Percentiles rank a stretch among this genome's conserved stretches.
Evolutionary conservation across 1,284 basidiomycete species (phyloP).

Genomic region (Ceratobasidium papillatum): DNA sequence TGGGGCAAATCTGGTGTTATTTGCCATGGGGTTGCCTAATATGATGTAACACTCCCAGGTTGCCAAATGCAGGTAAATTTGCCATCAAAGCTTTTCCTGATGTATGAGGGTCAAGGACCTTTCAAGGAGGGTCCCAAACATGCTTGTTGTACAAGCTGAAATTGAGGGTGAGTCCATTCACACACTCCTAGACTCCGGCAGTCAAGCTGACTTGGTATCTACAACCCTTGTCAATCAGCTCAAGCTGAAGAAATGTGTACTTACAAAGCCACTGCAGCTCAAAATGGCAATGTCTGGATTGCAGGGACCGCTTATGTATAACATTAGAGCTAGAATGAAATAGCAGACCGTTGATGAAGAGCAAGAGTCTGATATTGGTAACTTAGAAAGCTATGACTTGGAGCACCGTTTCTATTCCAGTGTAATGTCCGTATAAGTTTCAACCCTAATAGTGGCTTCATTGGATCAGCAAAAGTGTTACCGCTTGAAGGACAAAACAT

Average conservation of each 20-base stretch:
- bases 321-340: background rate
- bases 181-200: slow-evolving; percentile 47
- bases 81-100: too few relatives aligned
- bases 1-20: too few relatives aligned
- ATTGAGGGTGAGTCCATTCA: slow-evolving; percentile 26
- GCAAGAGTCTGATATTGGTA: slow-evolving; percentile 50
- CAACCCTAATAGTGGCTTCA: slow-evolving; percentile 29
- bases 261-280: slow-evolving; percentile 21
- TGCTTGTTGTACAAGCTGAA: background rate
- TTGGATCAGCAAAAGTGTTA: slow-evolving; percentile 50
- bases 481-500: background rate
- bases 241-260: slow-evolving; percentile 19
- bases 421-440: slow-evolving; percentile 50
- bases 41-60: too few relatives aligned
- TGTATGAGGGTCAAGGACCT: slow-evolving; percentile 7
- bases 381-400: slow-evolving; percentile 53
- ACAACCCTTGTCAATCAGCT: slow-evolving; percentile 38
- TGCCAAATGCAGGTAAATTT: too few relatives aligned
- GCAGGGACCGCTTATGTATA: background rate
- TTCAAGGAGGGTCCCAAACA: background rate
- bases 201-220: slow-evolving; percentile 40
- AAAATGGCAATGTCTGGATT: slow-evolving; percentile 25
- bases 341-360: slow-evolving; percentile 36
- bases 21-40: too few relatives aligned
- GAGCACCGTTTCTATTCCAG: slow-evolving; percentile 49